These are phyloP conservation scores for Rozella allomycis DNA, from an alignment of 371 early-diverging fungal species.

Conservation along the genomic window DNA sequence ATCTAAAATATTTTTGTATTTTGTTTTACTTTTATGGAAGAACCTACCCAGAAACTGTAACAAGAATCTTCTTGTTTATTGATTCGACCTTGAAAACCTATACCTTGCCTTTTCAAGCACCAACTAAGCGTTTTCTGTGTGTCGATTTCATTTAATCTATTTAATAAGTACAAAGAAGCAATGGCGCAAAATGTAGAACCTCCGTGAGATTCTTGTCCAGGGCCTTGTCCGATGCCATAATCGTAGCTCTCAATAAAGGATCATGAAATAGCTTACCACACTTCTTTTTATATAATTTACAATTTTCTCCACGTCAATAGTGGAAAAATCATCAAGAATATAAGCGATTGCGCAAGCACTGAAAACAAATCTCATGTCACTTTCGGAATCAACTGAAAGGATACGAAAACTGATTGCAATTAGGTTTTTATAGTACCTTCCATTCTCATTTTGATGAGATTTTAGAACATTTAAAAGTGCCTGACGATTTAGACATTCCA, in stretches of 20 bases:
- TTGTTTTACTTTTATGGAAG: constrained; percentile 40
- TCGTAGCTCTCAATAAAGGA: constrained; percentile 37
- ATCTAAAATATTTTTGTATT: too few species aligned
- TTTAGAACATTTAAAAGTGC: constrained; percentile 36
- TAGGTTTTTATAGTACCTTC: constrained; percentile 29
- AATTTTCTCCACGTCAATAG: constrained; percentile 38
- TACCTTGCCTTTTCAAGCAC: constrained; percentile 48
- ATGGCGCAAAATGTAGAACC: constrained; percentile 80
- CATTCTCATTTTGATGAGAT: constrained; percentile 44
- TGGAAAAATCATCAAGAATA: constrained; percentile 69
- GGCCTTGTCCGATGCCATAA: constrained; percentile 51
- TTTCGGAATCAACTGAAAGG: constrained; percentile 35
- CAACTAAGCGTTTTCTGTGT: constrained; percentile 42
- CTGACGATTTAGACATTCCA: constrained; percentile 47
- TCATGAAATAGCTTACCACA: constrained; percentile 16
- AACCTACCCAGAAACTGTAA: constrained; percentile 96
- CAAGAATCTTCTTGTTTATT: constrained; percentile 87
- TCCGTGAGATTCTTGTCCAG: constrained; percentile 69
- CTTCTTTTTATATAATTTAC: constrained; percentile 39
- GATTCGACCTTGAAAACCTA: constrained; percentile 77
- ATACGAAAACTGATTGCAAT: constrained; percentile 34
- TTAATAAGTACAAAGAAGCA: constrained; percentile 54
- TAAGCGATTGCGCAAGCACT: constrained; percentile 64
- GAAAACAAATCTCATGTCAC: constrained; percentile 72
- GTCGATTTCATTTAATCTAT: constrained; percentile 16